These are phyloP conservation scores for Brassica incana DNA, from an alignment of 345 rosid genomes.

Conservation along the genomic window DNA sequence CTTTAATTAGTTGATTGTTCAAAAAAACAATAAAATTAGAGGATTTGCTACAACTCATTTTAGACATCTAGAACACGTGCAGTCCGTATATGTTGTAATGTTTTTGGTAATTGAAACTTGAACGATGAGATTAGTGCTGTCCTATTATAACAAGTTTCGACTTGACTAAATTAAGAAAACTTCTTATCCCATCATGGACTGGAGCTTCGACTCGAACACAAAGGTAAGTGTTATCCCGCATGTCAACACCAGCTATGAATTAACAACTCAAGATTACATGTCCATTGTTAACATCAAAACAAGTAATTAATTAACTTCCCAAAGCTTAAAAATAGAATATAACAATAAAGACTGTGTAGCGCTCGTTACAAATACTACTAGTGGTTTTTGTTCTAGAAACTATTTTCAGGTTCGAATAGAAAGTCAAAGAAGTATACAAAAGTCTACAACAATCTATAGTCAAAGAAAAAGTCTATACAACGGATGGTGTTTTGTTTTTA, in stretches of 20 bases:
- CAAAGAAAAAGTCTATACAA: slow-evolving; percentile 21
- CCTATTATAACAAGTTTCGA: neutral
- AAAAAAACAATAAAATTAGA: neutral
- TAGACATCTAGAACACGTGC: neutral
- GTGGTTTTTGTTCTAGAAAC: neutral
- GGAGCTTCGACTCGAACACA: neutral
- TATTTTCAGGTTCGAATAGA: neutral
- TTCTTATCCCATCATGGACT: neutral
- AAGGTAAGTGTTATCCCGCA: neutral
- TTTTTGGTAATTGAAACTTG: slow-evolving; percentile 4
- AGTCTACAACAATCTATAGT: slow-evolving; percentile 6
- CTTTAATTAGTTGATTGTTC: neutral
- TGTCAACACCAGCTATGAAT: neutral
- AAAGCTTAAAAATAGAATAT: neutral
- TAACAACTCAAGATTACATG: neutral
- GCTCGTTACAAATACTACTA: neutral
- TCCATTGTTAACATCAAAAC: neutral
- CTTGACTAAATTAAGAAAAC: neutral
- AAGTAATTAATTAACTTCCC: neutral
- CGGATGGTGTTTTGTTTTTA: neutral
- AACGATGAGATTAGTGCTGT: neutral
- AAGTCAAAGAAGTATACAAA: neutral
- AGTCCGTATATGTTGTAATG: neutral
- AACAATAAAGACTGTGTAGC: neutral
- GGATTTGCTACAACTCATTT: neutral